A percentile compares a stretch with the other conserved stretches of the same genome.
These are phyloP conservation scores for Thuja plicata DNA, from an alignment of 83 land plant species.

Conservation along the genomic window DNA sequence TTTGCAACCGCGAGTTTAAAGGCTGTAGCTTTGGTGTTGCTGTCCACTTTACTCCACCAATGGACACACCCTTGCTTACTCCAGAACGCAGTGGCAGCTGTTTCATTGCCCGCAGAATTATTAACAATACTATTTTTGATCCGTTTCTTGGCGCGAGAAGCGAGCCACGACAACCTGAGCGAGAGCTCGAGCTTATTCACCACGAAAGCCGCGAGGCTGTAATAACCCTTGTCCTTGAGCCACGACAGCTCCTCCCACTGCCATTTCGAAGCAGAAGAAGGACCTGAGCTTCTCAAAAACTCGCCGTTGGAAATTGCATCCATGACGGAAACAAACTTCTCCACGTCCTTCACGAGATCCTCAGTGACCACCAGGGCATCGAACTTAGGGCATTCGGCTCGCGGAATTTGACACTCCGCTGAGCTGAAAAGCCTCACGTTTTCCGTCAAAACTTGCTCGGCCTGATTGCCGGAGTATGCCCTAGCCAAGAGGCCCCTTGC, in stretches of 20 bases:
- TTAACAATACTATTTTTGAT: neutral
- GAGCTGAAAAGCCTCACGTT: slow-evolving; percentile 65
- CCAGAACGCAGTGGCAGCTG: slow-evolving; percentile 59
- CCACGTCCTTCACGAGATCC: slow-evolving; percentile 62
- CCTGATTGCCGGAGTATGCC: slow-evolving; percentile 24
- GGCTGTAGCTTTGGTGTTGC: slow-evolving; percentile 30
- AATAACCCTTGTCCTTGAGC: slow-evolving; percentile 90
- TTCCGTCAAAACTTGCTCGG: slow-evolving; percentile 33
- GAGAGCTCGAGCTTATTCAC: slow-evolving; percentile 81
- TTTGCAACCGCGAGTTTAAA: slow-evolving; percentile 42
- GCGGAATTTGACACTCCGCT: slow-evolving; percentile 38
- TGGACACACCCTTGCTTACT: slow-evolving; percentile 82
- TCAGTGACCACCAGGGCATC: slow-evolving; percentile 63
- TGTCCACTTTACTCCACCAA: slow-evolving; percentile 77
- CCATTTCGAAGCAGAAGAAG: slow-evolving; percentile 23
- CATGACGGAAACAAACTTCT: slow-evolving; percentile 72
- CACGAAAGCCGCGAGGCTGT: slow-evolving; percentile 77
- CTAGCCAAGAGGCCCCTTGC: slow-evolving; percentile 77
- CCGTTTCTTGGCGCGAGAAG: slow-evolving; percentile 49
- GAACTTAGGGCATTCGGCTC: slow-evolving; percentile 17
- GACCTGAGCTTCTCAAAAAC: slow-evolving; percentile 51
- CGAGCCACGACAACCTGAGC: slow-evolving; percentile 79
- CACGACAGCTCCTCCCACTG: slow-evolving; percentile 87
- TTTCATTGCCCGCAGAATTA: slow-evolving; percentile 17
- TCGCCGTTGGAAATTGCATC: slow-evolving; percentile 68